These are phyloP conservation scores for Aspergillus texensis DNA, from an alignment of 2,329 filamentous ascomycete genomes.

Conservation along the genomic window DNA sequence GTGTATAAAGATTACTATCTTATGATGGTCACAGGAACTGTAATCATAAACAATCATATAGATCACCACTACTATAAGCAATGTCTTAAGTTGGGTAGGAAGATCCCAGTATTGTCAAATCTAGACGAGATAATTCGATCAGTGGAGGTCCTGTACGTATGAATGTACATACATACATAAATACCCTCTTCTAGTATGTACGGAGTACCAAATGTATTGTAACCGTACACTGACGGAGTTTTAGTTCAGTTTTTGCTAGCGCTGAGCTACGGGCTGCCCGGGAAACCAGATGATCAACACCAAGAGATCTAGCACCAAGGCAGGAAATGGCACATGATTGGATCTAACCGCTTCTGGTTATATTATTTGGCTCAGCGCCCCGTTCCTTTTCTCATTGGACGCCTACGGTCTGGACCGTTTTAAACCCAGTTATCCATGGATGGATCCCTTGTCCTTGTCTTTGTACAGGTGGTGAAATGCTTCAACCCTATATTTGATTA, in stretches of 20 bases:
- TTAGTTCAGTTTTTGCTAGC: background rate
- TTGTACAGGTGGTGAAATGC: no score
- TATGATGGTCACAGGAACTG: background rate
- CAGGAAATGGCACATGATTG: background rate
- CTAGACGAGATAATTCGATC: background rate
- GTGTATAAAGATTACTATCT: background rate
- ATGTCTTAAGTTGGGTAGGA: background rate
- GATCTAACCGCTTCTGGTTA: background rate
- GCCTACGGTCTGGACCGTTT: background rate
- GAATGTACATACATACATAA: background rate
- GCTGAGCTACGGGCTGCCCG: conserved; percentile 11
- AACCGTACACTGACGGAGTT: background rate
- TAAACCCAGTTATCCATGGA: no score
- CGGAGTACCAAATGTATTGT: background rate
- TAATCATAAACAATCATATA: background rate
- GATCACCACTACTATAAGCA: background rate
- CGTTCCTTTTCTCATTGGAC: background rate
- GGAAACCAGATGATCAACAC: conserved; percentile 16
- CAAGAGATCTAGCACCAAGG: background rate
- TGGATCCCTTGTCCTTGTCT: no score
- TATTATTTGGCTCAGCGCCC: background rate
- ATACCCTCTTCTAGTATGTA: background rate
- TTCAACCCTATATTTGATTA: background rate
- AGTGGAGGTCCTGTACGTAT: background rate
- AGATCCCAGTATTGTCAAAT: background rate